Conservation (phyloP, 345 rosid genomes). For the Pseudoturritis turrita region DNA sequence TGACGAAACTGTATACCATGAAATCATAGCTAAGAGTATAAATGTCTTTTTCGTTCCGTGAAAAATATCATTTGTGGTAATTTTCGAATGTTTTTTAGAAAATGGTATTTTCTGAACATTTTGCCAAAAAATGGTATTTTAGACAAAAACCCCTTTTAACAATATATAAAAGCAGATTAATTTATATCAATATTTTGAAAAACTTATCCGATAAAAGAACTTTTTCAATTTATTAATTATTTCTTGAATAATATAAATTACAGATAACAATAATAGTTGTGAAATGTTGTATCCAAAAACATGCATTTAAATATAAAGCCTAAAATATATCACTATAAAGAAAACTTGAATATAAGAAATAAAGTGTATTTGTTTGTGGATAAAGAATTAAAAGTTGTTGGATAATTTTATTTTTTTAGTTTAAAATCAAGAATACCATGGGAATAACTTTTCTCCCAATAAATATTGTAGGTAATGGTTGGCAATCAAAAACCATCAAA, state of each 20-base stretch:
- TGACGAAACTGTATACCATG: no score
- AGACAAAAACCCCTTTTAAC: no score
- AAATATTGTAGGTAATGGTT: constrained; percentile 19
- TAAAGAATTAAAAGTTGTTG: not conserved
- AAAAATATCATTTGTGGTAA: no score
- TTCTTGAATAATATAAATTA: not conserved
- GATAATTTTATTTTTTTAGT: not conserved
- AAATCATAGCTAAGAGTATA: no score
- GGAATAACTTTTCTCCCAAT: not conserved
- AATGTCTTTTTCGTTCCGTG: no score
- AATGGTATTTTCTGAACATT: no score
- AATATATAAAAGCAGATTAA: not conserved
- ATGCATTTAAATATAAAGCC: not conserved
- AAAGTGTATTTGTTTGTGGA: not conserved
- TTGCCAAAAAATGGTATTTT: no score
- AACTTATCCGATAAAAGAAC: no score
- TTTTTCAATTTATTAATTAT: no score
- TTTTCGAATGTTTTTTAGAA: no score
- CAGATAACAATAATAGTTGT: not conserved
- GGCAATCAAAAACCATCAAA: constrained; percentile 1
- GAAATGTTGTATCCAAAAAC: not conserved
- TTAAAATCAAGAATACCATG: not conserved
- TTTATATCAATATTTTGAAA: not conserved
- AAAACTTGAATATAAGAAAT: no score
- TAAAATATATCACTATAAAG: no score